phyloP scores from a whole-genome alignment of 164 flowering plant genomes.

The Vitis cinerea region DNA sequence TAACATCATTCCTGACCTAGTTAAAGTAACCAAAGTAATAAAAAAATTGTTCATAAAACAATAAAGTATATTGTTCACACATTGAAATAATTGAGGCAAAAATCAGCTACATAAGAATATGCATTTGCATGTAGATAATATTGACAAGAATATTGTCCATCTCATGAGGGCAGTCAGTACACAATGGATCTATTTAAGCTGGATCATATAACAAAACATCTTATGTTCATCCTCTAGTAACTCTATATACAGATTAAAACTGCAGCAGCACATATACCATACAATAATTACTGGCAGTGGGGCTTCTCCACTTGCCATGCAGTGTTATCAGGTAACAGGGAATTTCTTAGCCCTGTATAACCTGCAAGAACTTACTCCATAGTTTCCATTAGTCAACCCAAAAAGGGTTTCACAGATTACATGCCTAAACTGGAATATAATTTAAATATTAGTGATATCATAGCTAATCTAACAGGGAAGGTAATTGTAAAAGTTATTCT shows the following conservation, averaged over 20 bases:
- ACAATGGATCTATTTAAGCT: neutral
- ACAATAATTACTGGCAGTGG: neutral
- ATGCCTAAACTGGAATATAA: no score
- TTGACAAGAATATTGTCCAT: neutral
- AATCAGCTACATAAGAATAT: neutral
- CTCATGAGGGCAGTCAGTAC: neutral
- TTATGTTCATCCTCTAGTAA: neutral
- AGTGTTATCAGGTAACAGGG: no score
- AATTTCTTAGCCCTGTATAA: no score
- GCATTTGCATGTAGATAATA: neutral
- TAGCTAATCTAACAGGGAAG: no score
- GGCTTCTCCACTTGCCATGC: neutral
- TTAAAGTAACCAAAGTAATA: neutral
- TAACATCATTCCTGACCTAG: constrained; percentile 91
- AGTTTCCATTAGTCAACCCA: no score
- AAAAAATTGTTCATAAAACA: neutral
- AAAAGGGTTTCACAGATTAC: no score
- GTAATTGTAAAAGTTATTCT: no score
- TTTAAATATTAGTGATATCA: no score
- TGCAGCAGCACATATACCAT: neutral
- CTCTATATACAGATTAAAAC: neutral
- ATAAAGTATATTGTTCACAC: neutral
- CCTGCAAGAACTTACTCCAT: no score
- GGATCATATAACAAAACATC: neutral
- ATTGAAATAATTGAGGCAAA: neutral